Base-by-base conservation (phyloP, 192 early-diverging fungal genomes). In the Rhizophagus clarus region DNA sequence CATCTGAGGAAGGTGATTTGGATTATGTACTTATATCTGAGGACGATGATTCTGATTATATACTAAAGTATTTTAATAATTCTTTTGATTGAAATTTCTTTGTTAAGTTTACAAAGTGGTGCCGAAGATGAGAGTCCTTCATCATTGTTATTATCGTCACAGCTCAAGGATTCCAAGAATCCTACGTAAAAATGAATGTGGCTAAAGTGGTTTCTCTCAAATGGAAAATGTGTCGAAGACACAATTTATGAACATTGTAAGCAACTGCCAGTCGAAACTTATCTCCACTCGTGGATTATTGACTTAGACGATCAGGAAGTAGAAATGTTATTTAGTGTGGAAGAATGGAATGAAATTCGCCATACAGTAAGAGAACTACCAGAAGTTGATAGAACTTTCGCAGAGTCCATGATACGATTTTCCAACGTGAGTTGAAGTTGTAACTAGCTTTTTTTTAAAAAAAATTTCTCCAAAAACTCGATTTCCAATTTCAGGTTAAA, bases 401-500 rank as follows among this genome's bases (percentile, higher is more conserved):
- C 37, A 68, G 56, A 64, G 24, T 81, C 73, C 66, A 81, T 81
- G 42, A 76, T 70, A 72, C 64, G 80, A 74, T 81, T 81, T 76
- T 31, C 80, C 8, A 63, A 76, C 37, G 73, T 81, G 66, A 75
- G 64, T 81, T 60, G 40, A 67, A 60, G 62, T 42, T 61, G 22
- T 74, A 51, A 26, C 61, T 49, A 49, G 47, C 12, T 14, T 49
- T 74, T 74, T 76, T 67, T 69, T 76, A 32, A 32, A 32, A 32
- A n/a, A n/a, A 14, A 76, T 81, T 76, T 74, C 20, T 81, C 31
- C 61, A 76, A 67, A 76, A 64, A 72, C 17, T 76, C 75, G 28
- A 81, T 72, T 80, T 15, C 17, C 14, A 80, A 80, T 74, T 74
- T 74, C 73, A 80, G 79, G 79, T 73, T 71, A 73, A 61, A 80